phyloP scores from a whole-genome alignment of 2,329 filamentous ascomycete species.

The Teratosphaeria pseudoeucalypti region DNA sequence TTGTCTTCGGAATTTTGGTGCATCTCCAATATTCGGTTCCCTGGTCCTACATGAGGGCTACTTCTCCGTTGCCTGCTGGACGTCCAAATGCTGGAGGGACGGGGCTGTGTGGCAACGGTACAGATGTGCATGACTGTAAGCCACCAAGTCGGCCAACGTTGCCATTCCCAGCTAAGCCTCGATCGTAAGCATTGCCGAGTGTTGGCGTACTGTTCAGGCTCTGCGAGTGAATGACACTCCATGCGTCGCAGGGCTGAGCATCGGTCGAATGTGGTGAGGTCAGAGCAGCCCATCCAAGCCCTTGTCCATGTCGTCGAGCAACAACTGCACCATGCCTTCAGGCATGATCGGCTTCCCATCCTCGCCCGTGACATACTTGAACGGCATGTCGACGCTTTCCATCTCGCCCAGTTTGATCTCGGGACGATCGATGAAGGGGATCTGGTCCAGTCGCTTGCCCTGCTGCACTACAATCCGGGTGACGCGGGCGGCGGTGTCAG shows the following conservation, averaged over 20 bases:
- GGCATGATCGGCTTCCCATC: constrained; percentile 78
- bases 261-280: not conserved
- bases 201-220: not conserved
- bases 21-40: not conserved
- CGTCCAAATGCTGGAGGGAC: not conserved
- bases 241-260: not conserved
- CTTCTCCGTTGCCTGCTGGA: not conserved
- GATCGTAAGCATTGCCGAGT: not conserved
- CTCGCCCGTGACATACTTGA: constrained; percentile 75
- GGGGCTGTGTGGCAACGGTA: not conserved
- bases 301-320: constrained; percentile 89
- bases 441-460: constrained; percentile 63
- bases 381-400: constrained; percentile 95
- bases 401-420: constrained; percentile 67
- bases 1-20: not conserved
- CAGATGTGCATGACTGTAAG: not conserved
- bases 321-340: constrained; percentile 88
- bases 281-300: constrained; percentile 70
- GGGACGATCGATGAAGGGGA: constrained; percentile 77
- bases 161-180: not conserved
- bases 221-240: not conserved
- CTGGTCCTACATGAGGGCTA: not conserved
- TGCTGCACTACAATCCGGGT: constrained; percentile 82
- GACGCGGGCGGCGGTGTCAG: constrained; percentile 89
- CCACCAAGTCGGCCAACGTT: not conserved